A percentile compares a stretch with the other conserved stretches of the same genome.
phyloP scores from a whole-genome alignment of 2,329 filamentous ascomycete species.

The Pseudogymnoascus sp. region DNA sequence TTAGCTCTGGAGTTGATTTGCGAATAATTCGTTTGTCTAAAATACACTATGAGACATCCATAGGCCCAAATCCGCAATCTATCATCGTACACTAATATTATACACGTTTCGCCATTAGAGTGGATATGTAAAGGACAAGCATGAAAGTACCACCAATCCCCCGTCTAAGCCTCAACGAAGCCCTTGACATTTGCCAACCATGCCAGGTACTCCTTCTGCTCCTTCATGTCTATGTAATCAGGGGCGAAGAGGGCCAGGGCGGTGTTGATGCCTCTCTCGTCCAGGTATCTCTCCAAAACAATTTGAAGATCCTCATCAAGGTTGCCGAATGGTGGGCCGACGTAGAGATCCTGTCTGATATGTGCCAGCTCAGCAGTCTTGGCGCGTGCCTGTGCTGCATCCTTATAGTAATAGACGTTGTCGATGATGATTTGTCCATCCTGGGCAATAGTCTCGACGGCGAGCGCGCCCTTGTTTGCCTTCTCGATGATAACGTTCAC shows the following conservation, averaged over 20 bases:
- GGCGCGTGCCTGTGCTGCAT: slow-evolving; percentile 67
- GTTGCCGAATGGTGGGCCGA: slow-evolving; percentile 85
- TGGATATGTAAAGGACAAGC: slow-evolving; percentile 10
- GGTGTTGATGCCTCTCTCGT: slow-evolving; percentile 85
- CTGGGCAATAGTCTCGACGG: slow-evolving; percentile 77
- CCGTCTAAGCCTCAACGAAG: slow-evolving; percentile 62
- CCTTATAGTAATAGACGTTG: slow-evolving; percentile 80
- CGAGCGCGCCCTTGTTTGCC: slow-evolving; percentile 66
- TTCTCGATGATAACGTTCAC: slow-evolving; percentile 86
- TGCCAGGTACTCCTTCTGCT: slow-evolving; percentile 89
- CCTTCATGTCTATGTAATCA: slow-evolving; percentile 96
- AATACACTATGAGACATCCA: background rate
- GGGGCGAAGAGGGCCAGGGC: slow-evolving; percentile 82
- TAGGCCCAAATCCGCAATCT: background rate
- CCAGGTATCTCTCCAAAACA: slow-evolving; percentile 84
- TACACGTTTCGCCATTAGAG: slow-evolving; percentile 13
- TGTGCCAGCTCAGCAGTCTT: slow-evolving; percentile 68
- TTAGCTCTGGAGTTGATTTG: background rate
- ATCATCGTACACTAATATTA: slow-evolving; percentile 6
- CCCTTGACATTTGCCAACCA: slow-evolving; percentile 84
- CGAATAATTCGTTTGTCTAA: background rate
- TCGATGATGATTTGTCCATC: slow-evolving; percentile 82
- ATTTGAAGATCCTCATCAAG: slow-evolving; percentile 93
- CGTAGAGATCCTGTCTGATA: slow-evolving; percentile 69
- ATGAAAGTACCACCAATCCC: background rate